A percentile compares a stretch with the other conserved stretches of the same genome.
Conservation (phyloP, 805 yeast species). For the Starmerella apicola region DNA sequence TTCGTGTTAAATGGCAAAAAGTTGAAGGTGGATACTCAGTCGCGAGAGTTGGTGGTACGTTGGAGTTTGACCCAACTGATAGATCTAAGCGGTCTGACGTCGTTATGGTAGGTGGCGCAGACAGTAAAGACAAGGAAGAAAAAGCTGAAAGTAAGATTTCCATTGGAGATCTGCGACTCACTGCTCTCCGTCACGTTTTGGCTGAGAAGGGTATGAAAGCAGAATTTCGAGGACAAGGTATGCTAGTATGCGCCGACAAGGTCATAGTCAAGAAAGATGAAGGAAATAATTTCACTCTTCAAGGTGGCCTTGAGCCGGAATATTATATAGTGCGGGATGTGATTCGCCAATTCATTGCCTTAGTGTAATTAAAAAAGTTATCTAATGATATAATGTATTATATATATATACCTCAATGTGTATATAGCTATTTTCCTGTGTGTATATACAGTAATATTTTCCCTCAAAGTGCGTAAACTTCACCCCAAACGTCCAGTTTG, state of each 20-base stretch:
- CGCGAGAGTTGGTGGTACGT: constrained; percentile 66
- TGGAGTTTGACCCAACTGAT: constrained; percentile 16
- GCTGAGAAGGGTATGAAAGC: constrained; percentile 51
- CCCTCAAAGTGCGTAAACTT: constrained; percentile 17
- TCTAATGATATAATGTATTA: no score
- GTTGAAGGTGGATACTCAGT: constrained; percentile 70
- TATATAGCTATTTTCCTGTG: neutral
- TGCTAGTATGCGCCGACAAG: constrained; percentile 67
- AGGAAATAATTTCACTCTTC: constrained; percentile 74
- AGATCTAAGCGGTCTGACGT: constrained; percentile 8
- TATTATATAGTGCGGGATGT: constrained; percentile 39
- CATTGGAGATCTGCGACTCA: constrained; percentile 78
- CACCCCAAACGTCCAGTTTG: constrained; percentile 16
- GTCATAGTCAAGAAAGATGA: constrained; percentile 65
- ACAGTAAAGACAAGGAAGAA: neutral
- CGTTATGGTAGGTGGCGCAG: constrained; percentile 1
- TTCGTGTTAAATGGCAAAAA: constrained; percentile 71
- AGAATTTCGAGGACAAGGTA: constrained; percentile 88
- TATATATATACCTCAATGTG: no score
- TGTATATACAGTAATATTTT: no score
- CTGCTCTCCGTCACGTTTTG: constrained; percentile 61
- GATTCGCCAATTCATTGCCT: constrained; percentile 17
- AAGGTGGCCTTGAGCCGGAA: constrained; percentile 62
- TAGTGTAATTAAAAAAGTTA: constrained; percentile 8
- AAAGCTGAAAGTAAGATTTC: constrained; percentile 37